These are phyloP conservation scores for Termitomyces sp. DNA, from an alignment of 768 basidiomycete species.

Conservation along the genomic window DNA sequence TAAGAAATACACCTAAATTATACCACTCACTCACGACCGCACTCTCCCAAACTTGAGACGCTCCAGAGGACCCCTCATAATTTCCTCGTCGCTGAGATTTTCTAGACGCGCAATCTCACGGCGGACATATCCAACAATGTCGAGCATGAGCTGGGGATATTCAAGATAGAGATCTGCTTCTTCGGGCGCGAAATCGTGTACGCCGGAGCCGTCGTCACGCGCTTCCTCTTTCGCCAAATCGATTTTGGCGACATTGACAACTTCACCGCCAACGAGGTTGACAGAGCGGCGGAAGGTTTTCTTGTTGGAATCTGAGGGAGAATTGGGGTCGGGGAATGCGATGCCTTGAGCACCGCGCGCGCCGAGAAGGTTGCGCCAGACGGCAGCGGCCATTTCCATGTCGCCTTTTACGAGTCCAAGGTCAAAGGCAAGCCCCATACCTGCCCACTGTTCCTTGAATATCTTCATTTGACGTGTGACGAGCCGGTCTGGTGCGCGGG, in stretches of 20 bases:
- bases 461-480: conserved; percentile 89
- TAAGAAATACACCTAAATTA: not conserved
- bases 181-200: conserved; percentile 61
- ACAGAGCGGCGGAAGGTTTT: conserved; percentile 55
- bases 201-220: conserved; percentile 66
- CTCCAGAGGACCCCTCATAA: conserved; percentile 35
- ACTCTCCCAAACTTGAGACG: conserved; percentile 38
- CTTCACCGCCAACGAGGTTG: conserved; percentile 67
- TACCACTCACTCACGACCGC: conserved; percentile 9
- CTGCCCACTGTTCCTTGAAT: conserved; percentile 89
- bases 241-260: conserved; percentile 57
- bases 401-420: conserved; percentile 74
- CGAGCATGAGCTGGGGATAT: conserved; percentile 74
- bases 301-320: conserved; percentile 12
- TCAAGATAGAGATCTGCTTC: conserved; percentile 67
- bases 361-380: conserved; percentile 92
- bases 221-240: conserved; percentile 56
- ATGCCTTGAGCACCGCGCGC: conserved; percentile 79
- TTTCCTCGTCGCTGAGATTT: conserved; percentile 38
- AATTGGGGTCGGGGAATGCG: conserved; percentile 31
- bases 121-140: conserved; percentile 66
- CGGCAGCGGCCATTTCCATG: conserved; percentile 76
- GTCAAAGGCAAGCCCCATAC: conserved; percentile 77
- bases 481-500: conserved; percentile 68
- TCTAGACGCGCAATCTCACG: conserved; percentile 73